A percentile compares a stretch with the other conserved stretches of the same genome.
These are phyloP conservation scores for Chaetomium fimeti DNA, from an alignment of 495 filamentous ascomycete species.

Conservation along the genomic window DNA sequence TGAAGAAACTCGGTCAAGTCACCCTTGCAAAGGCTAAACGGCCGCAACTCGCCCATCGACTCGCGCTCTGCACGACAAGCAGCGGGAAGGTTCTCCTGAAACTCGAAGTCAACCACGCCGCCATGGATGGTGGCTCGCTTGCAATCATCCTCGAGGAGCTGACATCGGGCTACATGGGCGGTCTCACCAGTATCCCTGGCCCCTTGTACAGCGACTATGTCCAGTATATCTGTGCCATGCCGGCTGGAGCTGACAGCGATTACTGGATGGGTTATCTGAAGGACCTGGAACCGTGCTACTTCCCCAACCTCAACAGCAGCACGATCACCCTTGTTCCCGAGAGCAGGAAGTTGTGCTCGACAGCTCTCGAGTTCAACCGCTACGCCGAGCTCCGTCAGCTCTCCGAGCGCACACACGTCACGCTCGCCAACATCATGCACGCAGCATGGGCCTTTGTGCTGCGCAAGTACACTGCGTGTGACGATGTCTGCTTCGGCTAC, in stretches of 20 bases:
- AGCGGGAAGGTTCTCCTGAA: constrained; percentile 24
- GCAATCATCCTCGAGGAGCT: constrained; percentile 37
- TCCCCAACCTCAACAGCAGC: constrained; percentile 39
- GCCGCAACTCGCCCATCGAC: constrained; percentile 30
- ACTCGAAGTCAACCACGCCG: constrained; percentile 32
- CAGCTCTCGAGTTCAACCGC: constrained; percentile 23
- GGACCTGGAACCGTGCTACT: constrained; percentile 51
- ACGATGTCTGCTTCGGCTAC: constrained; percentile 54
- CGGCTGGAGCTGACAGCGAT: constrained; percentile 43
- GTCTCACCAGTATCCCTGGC: constrained; percentile 30
- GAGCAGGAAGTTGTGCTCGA: constrained; percentile 3
- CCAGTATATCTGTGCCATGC: constrained; percentile 42
- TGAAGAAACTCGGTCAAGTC: constrained; percentile 17
- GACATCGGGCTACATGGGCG: constrained; percentile 46
- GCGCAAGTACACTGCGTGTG: constrained; percentile 33
- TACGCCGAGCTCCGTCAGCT: constrained; percentile 28
- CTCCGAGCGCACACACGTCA: constrained; percentile 25
- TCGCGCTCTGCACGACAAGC: constrained; percentile 27
- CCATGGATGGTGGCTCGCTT: constrained; percentile 36
- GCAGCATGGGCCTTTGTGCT: constrained; percentile 44
- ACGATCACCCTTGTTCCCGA: not conserved
- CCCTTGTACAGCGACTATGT: constrained; percentile 59
- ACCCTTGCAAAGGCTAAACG: constrained; percentile 6
- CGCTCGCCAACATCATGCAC: constrained; percentile 40
- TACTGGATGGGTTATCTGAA: constrained; percentile 56